Conservation (phyloP, 75 land plant genomes). For the Cunninghamia lanceolata region DNA sequence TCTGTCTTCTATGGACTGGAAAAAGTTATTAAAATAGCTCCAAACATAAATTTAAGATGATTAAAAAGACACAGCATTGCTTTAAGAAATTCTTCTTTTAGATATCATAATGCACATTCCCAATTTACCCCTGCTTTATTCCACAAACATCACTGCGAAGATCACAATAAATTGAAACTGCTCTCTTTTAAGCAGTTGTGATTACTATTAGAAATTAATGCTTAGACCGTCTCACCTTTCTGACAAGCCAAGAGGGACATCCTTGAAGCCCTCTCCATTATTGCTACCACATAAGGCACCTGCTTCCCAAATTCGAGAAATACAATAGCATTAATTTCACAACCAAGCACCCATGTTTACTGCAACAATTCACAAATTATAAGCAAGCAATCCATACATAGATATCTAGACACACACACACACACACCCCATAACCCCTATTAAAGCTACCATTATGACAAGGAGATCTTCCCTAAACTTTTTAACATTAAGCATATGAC, state of each 20-base stretch:
- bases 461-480: not conserved
- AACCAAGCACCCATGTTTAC: not conserved
- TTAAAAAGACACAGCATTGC: not conserved
- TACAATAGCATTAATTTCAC: not conserved
- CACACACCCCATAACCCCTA: not conserved
- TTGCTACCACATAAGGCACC: not conserved
- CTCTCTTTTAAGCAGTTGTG: not conserved
- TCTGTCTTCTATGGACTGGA: not conserved
- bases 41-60: not conserved
- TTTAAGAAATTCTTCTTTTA: not conserved
- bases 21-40: not conserved
- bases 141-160: not conserved
- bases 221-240: not conserved
- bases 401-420: not conserved
- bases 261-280: slow-evolving; percentile 1
- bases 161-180: not conserved
- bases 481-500: not conserved
- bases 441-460: not conserved
- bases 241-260: not conserved
- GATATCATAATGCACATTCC: not conserved
- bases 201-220: not conserved
- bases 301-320: not conserved
- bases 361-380: not conserved
- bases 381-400: not conserved
- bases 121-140: not conserved